These are phyloP conservation scores for Calonectria hawksworthii DNA, from an alignment of 2,329 filamentous ascomycete species.

Conservation along the genomic window DNA sequence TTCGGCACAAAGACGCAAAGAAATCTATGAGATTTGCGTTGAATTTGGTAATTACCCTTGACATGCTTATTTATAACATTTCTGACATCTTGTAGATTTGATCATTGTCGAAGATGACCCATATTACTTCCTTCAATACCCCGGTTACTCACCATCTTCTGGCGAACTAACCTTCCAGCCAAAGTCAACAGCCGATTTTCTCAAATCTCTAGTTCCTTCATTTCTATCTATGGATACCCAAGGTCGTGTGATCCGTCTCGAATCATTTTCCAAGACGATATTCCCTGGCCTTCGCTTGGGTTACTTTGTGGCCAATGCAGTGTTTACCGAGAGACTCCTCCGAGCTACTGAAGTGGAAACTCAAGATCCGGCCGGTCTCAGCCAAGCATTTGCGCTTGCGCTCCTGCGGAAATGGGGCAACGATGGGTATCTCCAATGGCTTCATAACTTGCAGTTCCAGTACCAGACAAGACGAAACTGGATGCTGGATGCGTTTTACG, in stretches of 20 bases:
- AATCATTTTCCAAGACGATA: constrained; percentile 41
- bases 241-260: constrained; percentile 44
- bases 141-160: constrained; percentile 21
- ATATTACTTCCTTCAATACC: constrained; percentile 47
- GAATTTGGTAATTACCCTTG: constrained; percentile 44
- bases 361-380: constrained; percentile 78
- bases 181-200: constrained; percentile 29
- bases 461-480: constrained; percentile 77
- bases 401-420: constrained; percentile 77
- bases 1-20: constrained; percentile 66
- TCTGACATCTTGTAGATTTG: not conserved
- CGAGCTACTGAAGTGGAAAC: constrained; percentile 64
- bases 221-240: constrained; percentile 44
- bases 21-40: constrained; percentile 64
- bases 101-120: constrained; percentile 39
- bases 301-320: constrained; percentile 63
- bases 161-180: not conserved
- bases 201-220: constrained; percentile 36
- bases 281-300: constrained; percentile 29
- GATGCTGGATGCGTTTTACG: constrained; percentile 69
- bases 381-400: constrained; percentile 59
- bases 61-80: not conserved
- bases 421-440: constrained; percentile 80
- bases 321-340: constrained; percentile 47
- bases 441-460: constrained; percentile 76